These are phyloP conservation scores for Rhododendron williamsianum DNA, from an alignment of 148 eudicot species.

Conservation along the genomic window DNA sequence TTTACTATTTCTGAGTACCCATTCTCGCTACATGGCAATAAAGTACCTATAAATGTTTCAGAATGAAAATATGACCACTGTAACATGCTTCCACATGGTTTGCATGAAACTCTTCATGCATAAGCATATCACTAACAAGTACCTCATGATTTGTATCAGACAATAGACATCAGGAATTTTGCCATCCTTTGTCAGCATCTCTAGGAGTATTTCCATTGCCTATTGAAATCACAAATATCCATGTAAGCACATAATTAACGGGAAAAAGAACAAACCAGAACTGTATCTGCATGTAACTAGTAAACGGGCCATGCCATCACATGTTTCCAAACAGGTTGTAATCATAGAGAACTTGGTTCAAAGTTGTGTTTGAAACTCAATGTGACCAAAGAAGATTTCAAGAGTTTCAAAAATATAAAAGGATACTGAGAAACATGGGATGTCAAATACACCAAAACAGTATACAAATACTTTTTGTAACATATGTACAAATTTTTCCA, in stretches of 20 bases:
- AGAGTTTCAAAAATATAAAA: not conserved
- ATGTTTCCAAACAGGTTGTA: not conserved
- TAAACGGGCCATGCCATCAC: not conserved
- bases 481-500: not conserved
- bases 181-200: slow-evolving; percentile 57
- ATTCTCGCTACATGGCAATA: not conserved
- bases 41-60: not conserved
- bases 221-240: slow-evolving; percentile 22
- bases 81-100: not conserved
- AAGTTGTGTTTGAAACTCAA: not conserved
- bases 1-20: not conserved
- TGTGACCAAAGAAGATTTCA: not conserved
- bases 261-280: not conserved
- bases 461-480: not conserved
- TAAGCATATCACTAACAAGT: not conserved
- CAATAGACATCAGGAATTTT: slow-evolving; percentile 58
- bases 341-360: not conserved
- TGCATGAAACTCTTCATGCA: not conserved
- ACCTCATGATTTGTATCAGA: slow-evolving; percentile 76
- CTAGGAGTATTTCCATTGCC: slow-evolving; percentile 62
- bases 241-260: slow-evolving; percentile 8
- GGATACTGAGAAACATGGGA: not conserved
- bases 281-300: not conserved
- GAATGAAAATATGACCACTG: not conserved
- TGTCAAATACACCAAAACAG: not conserved